phyloP scores from a whole-genome alignment of 441 rosid species.

The Erysimum cheiri region DNA sequence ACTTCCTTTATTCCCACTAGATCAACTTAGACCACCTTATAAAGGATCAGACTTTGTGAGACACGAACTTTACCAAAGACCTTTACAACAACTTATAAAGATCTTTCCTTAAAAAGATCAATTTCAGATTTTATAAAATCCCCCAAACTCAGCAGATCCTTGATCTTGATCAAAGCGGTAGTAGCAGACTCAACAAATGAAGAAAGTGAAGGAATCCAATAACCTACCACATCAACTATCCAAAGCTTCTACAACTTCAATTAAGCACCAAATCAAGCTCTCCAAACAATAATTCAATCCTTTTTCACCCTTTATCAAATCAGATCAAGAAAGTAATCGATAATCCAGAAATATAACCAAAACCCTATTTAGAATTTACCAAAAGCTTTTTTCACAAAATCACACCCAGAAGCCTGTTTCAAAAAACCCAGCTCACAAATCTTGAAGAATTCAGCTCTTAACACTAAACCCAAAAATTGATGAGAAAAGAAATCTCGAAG shows the following conservation, averaged over 20 bases:
- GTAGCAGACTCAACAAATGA: constrained; percentile 17
- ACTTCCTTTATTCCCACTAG: constrained; percentile 30
- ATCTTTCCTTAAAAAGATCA: constrained; percentile 26
- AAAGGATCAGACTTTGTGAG: constrained; percentile 33
- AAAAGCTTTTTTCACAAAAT: neutral
- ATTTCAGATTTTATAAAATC: constrained; percentile 7
- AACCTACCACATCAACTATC: constrained; percentile 30
- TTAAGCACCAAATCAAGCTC: constrained; percentile 33
- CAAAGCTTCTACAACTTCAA: constrained; percentile 28
- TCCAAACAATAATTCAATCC: neutral
- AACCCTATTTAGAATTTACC: constrained; percentile 7
- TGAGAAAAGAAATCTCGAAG: constrained; percentile 17
- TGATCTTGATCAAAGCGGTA: constrained; percentile 5
- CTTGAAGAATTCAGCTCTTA: constrained; percentile 14
- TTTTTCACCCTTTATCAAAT: constrained; percentile 1
- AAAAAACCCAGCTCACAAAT: constrained; percentile 38
- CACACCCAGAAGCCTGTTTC: constrained; percentile 28
- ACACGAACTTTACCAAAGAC: constrained; percentile 33
- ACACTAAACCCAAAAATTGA: neutral
- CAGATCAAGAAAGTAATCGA: constrained; percentile 34
- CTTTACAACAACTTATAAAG: constrained; percentile 15
- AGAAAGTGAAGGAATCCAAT: constrained; percentile 32
- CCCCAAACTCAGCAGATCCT: constrained; percentile 31
- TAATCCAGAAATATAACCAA: constrained; percentile 24
- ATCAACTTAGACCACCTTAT: constrained; percentile 25